Evolutionary conservation across 768 basidiomycete genomes (phyloP).

Genomic region (Cystobasidium ongulense): DNA sequence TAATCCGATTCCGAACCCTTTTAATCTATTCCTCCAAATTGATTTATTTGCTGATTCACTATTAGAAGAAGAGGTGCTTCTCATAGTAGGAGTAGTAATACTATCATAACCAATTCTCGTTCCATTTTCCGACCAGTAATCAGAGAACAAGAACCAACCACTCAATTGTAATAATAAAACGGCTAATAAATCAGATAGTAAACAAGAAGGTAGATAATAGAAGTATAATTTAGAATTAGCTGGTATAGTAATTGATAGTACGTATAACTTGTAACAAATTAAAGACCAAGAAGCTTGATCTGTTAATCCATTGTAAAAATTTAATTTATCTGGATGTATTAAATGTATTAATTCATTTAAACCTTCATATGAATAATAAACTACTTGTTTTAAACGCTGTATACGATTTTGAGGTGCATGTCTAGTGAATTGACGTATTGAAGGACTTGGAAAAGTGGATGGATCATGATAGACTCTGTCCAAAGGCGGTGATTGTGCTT

Average conservation of each 20-base stretch:
- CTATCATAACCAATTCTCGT: neutral
- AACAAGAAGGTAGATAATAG: neutral
- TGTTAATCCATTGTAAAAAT: neutral
- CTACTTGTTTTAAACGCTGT: neutral
- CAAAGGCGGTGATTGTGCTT: too few relatives aligned
- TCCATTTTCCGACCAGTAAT: too few relatives aligned
- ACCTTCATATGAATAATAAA: neutral
- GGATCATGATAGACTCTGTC: too few relatives aligned
- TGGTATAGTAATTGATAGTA: neutral
- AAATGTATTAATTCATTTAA: neutral
- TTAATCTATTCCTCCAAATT: neutral
- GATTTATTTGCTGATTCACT: too few relatives aligned
- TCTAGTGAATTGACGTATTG: too few relatives aligned
- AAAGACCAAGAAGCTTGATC: slow-evolving; percentile 3
- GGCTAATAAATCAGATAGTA: neutral
- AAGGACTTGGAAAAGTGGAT: too few relatives aligned
- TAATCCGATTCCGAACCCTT: neutral
- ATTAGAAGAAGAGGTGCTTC: too few relatives aligned
- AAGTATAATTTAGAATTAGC: neutral
- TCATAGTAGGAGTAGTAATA: neutral
- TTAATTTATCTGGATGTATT: neutral
- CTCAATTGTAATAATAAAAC: neutral
- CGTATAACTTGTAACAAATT: slow-evolving; percentile 1
- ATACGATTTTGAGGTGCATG: neutral
- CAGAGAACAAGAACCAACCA: neutral